Conservation (phyloP, 2,329 filamentous ascomycete species). For the Thermothelomyces thermophilus region DNA sequence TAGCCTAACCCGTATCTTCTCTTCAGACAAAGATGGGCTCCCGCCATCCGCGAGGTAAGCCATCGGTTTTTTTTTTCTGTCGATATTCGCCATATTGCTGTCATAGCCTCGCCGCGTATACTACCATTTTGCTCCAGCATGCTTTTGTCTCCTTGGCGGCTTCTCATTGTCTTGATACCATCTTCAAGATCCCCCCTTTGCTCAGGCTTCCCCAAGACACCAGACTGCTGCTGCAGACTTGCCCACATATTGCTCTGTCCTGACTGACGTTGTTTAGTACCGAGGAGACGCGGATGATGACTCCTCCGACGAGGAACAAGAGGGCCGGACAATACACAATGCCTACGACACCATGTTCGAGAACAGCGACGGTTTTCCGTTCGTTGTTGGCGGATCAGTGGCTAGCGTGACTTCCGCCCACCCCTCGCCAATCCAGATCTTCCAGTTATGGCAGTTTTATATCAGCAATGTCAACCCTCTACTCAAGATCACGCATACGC, state of each 20-base stretch:
- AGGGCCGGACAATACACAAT: slow-evolving; percentile 49
- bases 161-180: no score
- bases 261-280: slow-evolving; percentile 34
- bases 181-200: no score
- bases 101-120: not conserved
- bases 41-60: slow-evolving; percentile 45
- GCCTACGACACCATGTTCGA: slow-evolving; percentile 55
- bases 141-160: no score
- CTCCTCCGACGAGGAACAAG: slow-evolving; percentile 50
- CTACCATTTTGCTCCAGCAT: no score
- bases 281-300: slow-evolving; percentile 39
- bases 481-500: slow-evolving; percentile 61
- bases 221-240: no score
- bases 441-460: slow-evolving; percentile 63
- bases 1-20: slow-evolving; percentile 25
- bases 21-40: slow-evolving; percentile 40
- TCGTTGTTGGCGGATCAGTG: slow-evolving; percentile 43
- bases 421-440: slow-evolving; percentile 52
- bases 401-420: slow-evolving; percentile 42
- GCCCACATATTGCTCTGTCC: not conserved
- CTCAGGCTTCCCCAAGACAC: no score
- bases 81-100: not conserved
- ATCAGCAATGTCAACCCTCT: slow-evolving; percentile 64
- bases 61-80: not conserved
- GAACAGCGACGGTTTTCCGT: slow-evolving; percentile 51